Base-by-base conservation (phyloP, 352 stramenopile species). In the Globisporangium heterothallicum region DNA sequence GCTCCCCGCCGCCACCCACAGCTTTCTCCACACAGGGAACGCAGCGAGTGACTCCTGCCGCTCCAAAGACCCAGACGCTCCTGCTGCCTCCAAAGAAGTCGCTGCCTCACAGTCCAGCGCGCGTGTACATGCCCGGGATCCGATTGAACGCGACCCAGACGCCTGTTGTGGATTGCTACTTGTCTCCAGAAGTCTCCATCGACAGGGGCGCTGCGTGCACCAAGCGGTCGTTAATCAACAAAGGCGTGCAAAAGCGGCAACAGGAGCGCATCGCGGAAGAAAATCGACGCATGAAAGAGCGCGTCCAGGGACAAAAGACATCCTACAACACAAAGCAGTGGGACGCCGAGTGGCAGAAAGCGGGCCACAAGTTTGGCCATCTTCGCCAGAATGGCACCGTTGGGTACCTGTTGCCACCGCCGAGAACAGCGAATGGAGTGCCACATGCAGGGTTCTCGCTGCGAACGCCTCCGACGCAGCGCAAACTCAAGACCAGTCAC, bases 301-400 rank as follows among this genome's bases (percentile, higher is more conserved):
- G 78, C 13, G 42, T 92, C 6, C 54, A 68, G 16, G 57, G 60
- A 0, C 63, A 85, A 26, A 92, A 89, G 46, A 74, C 78, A 0
- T 78, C 63, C 16, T 92, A 92, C 59, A 79, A 84, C 48, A 73
- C 76, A 3, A 76, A 74, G 53, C 78, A 85, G 53, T 92, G 80
- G 78, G 80, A 89, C 46, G 50, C 59, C 4, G 78, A 92, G 36
- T 92, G 78, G 76, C 74, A 86, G 42, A 52, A 83, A n/a, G 57
- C 66, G 16, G 49, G 53, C 2, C 52, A 72, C 21, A 86, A 75
- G 53, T 88, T 88, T 34, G 59, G 66, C 14, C 80, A 89, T 30
- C 36, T 92, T 21, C 78, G 64, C 6, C 72, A 88, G 49, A 71
- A 92, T 25, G 68, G 72, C 2, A 92, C 80, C 3, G 67, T 88